Conservation (phyloP, 2,329 filamentous ascomycete species). For the Talaromyces islandicus region DNA sequence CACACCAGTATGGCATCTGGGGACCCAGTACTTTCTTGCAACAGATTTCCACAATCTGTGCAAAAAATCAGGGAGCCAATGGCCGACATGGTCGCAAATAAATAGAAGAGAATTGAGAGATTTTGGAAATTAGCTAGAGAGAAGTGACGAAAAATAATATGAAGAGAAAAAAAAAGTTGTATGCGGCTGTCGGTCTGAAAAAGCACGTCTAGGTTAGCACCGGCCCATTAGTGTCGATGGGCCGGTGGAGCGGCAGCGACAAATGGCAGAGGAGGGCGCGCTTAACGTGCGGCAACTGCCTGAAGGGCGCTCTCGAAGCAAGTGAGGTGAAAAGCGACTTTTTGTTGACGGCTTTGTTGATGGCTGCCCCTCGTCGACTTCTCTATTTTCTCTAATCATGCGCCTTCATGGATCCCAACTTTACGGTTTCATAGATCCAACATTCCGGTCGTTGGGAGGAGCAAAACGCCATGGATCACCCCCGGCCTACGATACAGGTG, state of each 20-base stretch:
- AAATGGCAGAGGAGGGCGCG: neutral
- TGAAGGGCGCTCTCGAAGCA: neutral
- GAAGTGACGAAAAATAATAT: neutral
- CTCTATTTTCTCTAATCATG: neutral
- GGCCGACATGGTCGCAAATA: slow-evolving; percentile 61
- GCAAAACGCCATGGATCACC: slow-evolving; percentile 32
- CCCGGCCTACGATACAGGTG: slow-evolving; percentile 37
- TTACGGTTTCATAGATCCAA: slow-evolving; percentile 10
- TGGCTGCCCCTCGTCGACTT: slow-evolving; percentile 23
- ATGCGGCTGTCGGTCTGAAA: neutral
- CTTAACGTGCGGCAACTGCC: neutral
- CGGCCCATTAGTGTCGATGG: neutral
- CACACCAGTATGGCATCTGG: slow-evolving; percentile 72
- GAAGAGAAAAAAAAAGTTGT: neutral
- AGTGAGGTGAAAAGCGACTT: neutral
- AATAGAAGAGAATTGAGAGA: neutral
- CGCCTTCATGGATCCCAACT: neutral
- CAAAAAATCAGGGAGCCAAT: slow-evolving; percentile 92
- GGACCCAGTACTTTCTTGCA: slow-evolving; percentile 73
- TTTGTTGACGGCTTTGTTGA: slow-evolving; percentile 7
- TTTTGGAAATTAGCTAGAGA: neutral
- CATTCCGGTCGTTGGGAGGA: slow-evolving; percentile 17
- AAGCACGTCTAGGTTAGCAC: neutral
- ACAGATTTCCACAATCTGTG: slow-evolving; percentile 81
- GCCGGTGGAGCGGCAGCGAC: neutral